These are phyloP conservation scores for Aureobasidium vineae DNA, from an alignment of 2,329 filamentous ascomycete species.

Conservation along the genomic window DNA sequence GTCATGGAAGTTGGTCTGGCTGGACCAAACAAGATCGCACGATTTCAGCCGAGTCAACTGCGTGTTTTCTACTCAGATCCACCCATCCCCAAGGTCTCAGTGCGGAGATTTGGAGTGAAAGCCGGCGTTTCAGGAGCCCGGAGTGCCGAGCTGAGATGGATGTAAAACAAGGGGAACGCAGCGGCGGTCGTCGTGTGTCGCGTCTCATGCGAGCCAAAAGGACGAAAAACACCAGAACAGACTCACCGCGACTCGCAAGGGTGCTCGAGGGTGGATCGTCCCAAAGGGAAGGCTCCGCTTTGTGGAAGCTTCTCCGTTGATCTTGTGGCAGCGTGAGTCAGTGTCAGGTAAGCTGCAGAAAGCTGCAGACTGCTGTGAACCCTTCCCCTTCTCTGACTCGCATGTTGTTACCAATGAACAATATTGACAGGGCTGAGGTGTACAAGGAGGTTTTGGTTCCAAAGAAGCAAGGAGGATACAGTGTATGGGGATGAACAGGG, in stretches of 20 bases:
- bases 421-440: conserved; percentile 13
- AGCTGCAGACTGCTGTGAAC: conserved; percentile 14
- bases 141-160: conserved; percentile 18
- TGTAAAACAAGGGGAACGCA: conserved; percentile 12
- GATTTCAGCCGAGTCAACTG: conserved; percentile 19
- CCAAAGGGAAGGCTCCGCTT: background rate
- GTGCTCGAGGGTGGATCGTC: conserved; percentile 4
- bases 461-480: background rate
- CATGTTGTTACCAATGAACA: conserved; percentile 15
- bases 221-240: background rate
- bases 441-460: background rate
- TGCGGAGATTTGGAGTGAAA: conserved; percentile 18
- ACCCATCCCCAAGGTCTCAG: conserved; percentile 16
- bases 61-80: background rate
- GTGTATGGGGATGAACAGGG: conserved; percentile 10
- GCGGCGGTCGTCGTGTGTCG: conserved; percentile 19
- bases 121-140: conserved; percentile 18
- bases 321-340: conserved; percentile 20
- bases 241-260: conserved; percentile 17
- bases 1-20: background rate
- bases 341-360: conserved; percentile 19
- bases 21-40: conserved; percentile 10
- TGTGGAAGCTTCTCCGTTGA: conserved; percentile 20
- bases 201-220: conserved; percentile 8
- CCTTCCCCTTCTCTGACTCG: conserved; percentile 21